phyloP scores from a whole-genome alignment of 2,329 filamentous ascomycete genomes.

The Didymella pomorum region DNA sequence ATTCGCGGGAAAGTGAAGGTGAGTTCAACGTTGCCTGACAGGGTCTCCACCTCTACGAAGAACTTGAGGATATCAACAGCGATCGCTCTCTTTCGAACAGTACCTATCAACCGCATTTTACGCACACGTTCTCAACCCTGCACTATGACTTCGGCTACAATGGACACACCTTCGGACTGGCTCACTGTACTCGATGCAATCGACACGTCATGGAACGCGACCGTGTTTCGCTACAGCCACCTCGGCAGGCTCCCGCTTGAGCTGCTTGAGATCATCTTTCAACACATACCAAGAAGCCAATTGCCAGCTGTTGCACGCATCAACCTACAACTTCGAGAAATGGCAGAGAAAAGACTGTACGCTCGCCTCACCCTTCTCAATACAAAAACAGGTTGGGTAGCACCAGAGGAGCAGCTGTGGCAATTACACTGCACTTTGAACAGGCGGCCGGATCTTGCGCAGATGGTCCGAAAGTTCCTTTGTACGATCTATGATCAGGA shows the following conservation, averaged over 20 bases:
- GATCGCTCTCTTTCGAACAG: background rate
- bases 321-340: background rate
- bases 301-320: background rate
- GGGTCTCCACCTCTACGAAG: background rate
- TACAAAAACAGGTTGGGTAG: too few species aligned
- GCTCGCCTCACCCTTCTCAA: background rate
- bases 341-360: background rate
- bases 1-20: background rate
- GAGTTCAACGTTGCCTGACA: background rate
- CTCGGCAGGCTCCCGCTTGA: background rate
- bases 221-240: background rate
- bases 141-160: background rate
- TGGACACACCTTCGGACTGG: background rate
- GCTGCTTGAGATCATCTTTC: background rate
- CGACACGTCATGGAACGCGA: background rate
- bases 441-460: background rate
- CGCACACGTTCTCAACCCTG: background rate
- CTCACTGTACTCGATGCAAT: conserved; percentile 5
- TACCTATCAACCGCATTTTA: background rate
- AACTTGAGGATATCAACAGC: background rate
- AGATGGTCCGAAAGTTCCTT: background rate
- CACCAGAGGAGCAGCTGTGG: too few species aligned
- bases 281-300: background rate
- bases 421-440: background rate
- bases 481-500: background rate